Conservation (phyloP, 2,329 filamentous ascomycete genomes). For the Pyricularia grisea region DNA sequence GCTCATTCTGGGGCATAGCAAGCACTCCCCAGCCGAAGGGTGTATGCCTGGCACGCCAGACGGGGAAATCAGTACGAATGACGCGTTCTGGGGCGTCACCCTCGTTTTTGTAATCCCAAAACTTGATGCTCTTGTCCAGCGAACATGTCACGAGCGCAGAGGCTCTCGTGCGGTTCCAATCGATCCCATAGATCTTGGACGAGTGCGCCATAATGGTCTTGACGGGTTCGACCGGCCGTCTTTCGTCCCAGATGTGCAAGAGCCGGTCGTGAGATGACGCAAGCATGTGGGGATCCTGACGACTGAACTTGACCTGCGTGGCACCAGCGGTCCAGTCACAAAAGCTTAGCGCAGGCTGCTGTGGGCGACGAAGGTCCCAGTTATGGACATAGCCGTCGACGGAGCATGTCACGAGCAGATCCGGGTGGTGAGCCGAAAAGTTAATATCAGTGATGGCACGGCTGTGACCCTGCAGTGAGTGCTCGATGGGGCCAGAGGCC, state of each 20-base stretch:
- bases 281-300: conserved; percentile 75
- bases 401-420: conserved; percentile 80
- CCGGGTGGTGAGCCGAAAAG: conserved; percentile 86
- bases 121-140: conserved; percentile 83
- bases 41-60: conserved; percentile 86
- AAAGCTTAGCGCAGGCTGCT: conserved; percentile 67
- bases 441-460: conserved; percentile 94
- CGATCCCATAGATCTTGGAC: conserved; percentile 91
- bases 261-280: conserved; percentile 86
- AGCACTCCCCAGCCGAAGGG: conserved; percentile 80
- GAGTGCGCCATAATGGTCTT: conserved; percentile 79
- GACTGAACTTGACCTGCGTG: conserved; percentile 91
- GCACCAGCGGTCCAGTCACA: conserved; percentile 91
- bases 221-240: conserved; percentile 68
- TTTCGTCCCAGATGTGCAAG: conserved; percentile 83
- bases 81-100: conserved; percentile 59
- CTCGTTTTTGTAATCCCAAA: conserved; percentile 63
- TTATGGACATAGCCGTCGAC: conserved; percentile 90
- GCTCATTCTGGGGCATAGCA: conserved; percentile 86
- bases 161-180: conserved; percentile 76
- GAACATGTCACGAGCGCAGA: conserved; percentile 79
- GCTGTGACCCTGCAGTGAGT: conserved; percentile 73
- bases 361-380: conserved; percentile 75
- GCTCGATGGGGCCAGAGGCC: conserved; percentile 62
- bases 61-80: conserved; percentile 74